Conservation (phyloP, 768 basidiomycete species). For the button mushroom (Agaricus bisporus) region DNA sequence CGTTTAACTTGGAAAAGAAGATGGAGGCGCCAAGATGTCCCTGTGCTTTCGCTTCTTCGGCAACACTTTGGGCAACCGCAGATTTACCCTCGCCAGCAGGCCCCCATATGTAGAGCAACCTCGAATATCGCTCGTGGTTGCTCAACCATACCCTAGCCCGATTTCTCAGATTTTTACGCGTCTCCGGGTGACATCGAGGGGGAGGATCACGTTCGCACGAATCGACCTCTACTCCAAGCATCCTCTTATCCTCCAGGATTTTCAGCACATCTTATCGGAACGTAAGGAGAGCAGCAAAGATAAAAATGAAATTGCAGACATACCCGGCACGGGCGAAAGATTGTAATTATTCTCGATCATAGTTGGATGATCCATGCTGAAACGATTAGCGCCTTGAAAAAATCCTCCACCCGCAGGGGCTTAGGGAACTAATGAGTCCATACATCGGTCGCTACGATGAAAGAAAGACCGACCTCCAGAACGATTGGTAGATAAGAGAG, state of each 20-base stretch:
- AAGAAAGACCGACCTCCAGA: too few relatives aligned
- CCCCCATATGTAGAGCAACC: neutral
- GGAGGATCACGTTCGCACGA: neutral
- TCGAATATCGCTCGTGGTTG: neutral
- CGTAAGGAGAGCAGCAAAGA: too few relatives aligned
- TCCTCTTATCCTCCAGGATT: neutral
- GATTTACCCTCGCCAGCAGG: conserved; percentile 6
- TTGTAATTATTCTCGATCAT: too few relatives aligned
- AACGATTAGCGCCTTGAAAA: too few relatives aligned
- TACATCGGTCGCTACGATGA: too few relatives aligned
- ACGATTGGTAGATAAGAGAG: too few relatives aligned
- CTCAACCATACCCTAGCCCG: neutral
- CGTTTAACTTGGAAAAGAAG: neutral
- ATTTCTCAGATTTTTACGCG: neutral
- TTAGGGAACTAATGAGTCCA: too few relatives aligned
- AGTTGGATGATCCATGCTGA: too few relatives aligned
- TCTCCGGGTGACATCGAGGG: neutral
- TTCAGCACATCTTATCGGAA: neutral
- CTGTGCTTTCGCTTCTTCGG: neutral
- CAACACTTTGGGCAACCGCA: conserved; percentile 4
- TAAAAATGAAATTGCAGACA: too few relatives aligned
- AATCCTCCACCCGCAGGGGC: too few relatives aligned
- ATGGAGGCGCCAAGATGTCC: neutral
- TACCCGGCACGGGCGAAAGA: too few relatives aligned
- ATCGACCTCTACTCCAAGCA: neutral